These are phyloP conservation scores for Silene latifolia DNA, from an alignment of 148 eudicot genomes.

Conservation along the genomic window DNA sequence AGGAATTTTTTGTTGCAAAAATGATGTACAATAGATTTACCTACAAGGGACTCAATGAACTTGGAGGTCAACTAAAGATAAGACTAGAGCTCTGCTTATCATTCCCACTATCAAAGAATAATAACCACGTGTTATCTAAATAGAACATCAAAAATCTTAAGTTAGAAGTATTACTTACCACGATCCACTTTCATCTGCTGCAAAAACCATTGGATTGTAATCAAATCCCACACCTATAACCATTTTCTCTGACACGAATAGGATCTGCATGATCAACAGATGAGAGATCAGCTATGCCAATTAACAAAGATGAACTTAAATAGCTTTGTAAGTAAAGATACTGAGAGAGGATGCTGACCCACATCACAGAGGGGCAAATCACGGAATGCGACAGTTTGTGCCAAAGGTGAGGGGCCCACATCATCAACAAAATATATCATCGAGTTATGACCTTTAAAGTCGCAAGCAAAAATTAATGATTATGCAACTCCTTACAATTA, in stretches of 20 bases:
- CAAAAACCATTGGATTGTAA: constrained; percentile 87
- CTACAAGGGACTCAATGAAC: not conserved
- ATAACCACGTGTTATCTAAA: not conserved
- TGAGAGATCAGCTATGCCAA: constrained; percentile 13
- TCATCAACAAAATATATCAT: constrained; percentile 98
- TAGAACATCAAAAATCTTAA: constrained; percentile 5
- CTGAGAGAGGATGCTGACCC: constrained; percentile 98
- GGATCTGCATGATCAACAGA: constrained; percentile 49
- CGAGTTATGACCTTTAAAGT: constrained; percentile 81
- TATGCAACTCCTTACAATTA: not conserved
- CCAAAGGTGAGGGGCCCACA: constrained; percentile 94
- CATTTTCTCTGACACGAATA: constrained; percentile 86
- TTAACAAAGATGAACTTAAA: not conserved
- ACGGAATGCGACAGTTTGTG: constrained; percentile 90
- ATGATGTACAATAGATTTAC: not conserved
- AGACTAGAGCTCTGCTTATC: not conserved
- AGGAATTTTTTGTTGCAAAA: not conserved
- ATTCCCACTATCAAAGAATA: not conserved
- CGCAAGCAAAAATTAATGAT: constrained; percentile 2
- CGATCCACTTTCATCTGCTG: constrained; percentile 81
- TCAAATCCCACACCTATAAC: constrained; percentile 95
- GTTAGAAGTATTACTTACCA: constrained; percentile 50
- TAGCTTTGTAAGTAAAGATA: constrained; percentile 23
- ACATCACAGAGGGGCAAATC: constrained; percentile 99
- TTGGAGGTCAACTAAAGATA: not conserved